phyloP scores from a whole-genome alignment of 116 monocot species.

The Cymodocea nodosa region DNA sequence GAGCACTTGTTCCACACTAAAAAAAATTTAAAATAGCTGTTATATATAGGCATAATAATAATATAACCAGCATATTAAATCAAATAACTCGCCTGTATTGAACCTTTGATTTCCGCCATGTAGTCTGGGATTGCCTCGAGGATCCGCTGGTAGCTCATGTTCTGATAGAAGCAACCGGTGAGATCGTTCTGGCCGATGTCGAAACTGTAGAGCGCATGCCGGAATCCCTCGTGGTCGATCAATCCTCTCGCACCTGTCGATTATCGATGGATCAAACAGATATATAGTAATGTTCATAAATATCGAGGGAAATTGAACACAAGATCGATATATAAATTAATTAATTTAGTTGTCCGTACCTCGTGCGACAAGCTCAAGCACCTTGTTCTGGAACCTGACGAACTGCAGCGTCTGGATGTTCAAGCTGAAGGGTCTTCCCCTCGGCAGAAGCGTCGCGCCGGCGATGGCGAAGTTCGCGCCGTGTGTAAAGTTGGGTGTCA shows the following conservation, averaged over 20 bases:
- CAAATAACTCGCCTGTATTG: slow-evolving; percentile 27
- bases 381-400: slow-evolving; percentile 43
- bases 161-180: slow-evolving; percentile 18
- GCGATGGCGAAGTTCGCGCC: slow-evolving; percentile 70
- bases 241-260: slow-evolving; percentile 22
- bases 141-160: slow-evolving; percentile 12
- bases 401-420: slow-evolving; percentile 45
- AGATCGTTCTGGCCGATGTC: slow-evolving; percentile 72
- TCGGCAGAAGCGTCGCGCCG: slow-evolving; percentile 23
- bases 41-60: too few species aligned
- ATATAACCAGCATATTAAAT: background rate
- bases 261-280: background rate
- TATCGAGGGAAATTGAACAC: too few species aligned
- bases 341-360: slow-evolving; percentile 10
- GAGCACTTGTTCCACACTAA: too few species aligned
- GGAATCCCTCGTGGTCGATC: slow-evolving; percentile 31
- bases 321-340: too few species aligned
- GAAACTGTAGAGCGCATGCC: slow-evolving; percentile 35
- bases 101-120: slow-evolving; percentile 36
- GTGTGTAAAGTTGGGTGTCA: slow-evolving; percentile 33
- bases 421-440: slow-evolving; percentile 23
- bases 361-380: slow-evolving; percentile 27
- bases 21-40: too few species aligned
- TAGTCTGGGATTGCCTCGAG: slow-evolving; percentile 23
- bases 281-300: background rate